Conservation (phyloP, 1,284 basidiomycete genomes). For the Mrakiaceae sp. region DNA sequence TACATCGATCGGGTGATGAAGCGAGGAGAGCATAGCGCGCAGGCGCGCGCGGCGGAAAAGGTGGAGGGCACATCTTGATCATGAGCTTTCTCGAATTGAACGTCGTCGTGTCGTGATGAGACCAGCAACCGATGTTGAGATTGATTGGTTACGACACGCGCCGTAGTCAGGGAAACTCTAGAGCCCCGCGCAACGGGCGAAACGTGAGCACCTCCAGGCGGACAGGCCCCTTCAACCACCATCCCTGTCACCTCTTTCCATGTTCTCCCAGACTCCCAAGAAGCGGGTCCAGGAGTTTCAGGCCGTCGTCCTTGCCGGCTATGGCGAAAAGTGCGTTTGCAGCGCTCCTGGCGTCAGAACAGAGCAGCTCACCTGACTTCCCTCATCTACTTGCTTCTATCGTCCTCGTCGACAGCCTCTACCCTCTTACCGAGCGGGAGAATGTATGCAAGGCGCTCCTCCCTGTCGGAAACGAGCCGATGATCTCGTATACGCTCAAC, state of each 20-base stretch:
- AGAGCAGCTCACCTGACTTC: neutral
- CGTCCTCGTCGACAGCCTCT: conserved; percentile 14
- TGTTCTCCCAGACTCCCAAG: conserved; percentile 11
- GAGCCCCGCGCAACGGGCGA: too few species aligned
- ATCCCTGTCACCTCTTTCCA: neutral
- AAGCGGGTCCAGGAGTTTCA: conserved; percentile 43
- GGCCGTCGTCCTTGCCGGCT: conserved; percentile 71
- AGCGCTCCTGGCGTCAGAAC: conserved; percentile 13
- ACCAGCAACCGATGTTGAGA: too few species aligned
- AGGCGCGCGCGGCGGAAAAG: too few species aligned
- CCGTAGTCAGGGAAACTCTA: too few species aligned
- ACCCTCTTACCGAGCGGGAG: conserved; percentile 32
- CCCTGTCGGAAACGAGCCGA: conserved; percentile 73
- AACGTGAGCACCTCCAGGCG: too few species aligned
- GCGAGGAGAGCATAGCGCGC: too few species aligned
- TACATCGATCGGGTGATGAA: conserved; percentile 3
- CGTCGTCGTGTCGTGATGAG: too few species aligned
- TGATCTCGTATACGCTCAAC: conserved; percentile 69
- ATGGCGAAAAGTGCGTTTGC: conserved; percentile 65
- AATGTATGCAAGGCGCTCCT: conserved; percentile 73
- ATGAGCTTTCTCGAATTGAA: too few species aligned
- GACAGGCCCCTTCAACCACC: neutral
- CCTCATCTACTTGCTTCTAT: conserved; percentile 19
- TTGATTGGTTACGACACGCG: too few species aligned
- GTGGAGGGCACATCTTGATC: too few species aligned